These are phyloP conservation scores for Endocarpon pusillum DNA, from an alignment of 495 filamentous ascomycete species.

Conservation along the genomic window DNA sequence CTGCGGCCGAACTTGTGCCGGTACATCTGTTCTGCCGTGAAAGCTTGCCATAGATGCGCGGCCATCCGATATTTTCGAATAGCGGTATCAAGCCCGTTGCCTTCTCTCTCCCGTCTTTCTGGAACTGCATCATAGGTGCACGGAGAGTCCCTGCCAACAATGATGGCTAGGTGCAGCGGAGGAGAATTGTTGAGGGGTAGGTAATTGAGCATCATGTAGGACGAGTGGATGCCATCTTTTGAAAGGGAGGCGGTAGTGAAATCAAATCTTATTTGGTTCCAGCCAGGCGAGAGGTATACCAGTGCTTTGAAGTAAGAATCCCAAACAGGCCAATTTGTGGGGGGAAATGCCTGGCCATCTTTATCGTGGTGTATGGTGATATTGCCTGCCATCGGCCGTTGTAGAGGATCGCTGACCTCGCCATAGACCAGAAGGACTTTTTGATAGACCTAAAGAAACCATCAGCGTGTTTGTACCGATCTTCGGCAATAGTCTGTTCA, in stretches of 20 bases:
- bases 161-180: slow-evolving; percentile 68
- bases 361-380: slow-evolving; percentile 68
- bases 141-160: slow-evolving; percentile 76
- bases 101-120: slow-evolving; percentile 56
- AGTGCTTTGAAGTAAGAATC: slow-evolving; percentile 81
- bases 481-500: slow-evolving; percentile 7
- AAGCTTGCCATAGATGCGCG: slow-evolving; percentile 89
- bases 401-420: slow-evolving; percentile 53
- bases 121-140: slow-evolving; percentile 72
- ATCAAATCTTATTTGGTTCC: slow-evolving; percentile 72
- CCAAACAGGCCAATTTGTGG: slow-evolving; percentile 66
- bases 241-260: slow-evolving; percentile 68
- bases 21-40: slow-evolving; percentile 88
- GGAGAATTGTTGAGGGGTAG: slow-evolving; percentile 58
- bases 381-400: slow-evolving; percentile 58
- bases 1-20: slow-evolving; percentile 69
- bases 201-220: slow-evolving; percentile 68
- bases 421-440: slow-evolving; percentile 71
- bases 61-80: slow-evolving; percentile 79
- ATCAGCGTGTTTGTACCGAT: slow-evolving; percentile 6
- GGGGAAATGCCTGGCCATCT: slow-evolving; percentile 51
- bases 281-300: slow-evolving; percentile 71
- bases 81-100: slow-evolving; percentile 60
- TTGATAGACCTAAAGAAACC: slow-evolving; percentile 53
- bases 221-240: slow-evolving; percentile 52